Percentiles rank a stretch among this genome's conserved stretches.
These are phyloP conservation scores for Leishmania tarentolae DNA, from an alignment of 208 protist species.

Conservation along the genomic window DNA sequence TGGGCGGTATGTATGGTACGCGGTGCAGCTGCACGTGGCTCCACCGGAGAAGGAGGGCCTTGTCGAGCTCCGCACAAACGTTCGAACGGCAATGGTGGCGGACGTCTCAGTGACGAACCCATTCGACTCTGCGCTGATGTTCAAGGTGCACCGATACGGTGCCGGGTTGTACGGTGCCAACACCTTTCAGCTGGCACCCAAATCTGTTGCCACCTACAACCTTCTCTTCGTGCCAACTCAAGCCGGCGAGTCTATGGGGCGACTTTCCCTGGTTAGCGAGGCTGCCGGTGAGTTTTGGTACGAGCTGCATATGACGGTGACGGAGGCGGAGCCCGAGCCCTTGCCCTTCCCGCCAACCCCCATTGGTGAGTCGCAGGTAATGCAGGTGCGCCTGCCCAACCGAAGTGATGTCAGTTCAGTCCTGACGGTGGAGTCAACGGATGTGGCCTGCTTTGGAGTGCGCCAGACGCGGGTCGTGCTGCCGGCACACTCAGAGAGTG, in stretches of 20 bases:
- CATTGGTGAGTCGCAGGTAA: conserved; percentile 62
- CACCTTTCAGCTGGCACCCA: conserved; percentile 55
- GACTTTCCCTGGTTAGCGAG: conserved; percentile 88
- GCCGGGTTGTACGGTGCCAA: conserved; percentile 81
- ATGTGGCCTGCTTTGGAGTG: conserved; percentile 66
- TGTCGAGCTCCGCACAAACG: conserved; percentile 76
- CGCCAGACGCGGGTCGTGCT: conserved; percentile 44
- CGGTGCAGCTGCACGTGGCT: conserved; percentile 75
- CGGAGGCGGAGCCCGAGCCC: conserved; percentile 67
- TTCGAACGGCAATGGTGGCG: conserved; percentile 83
- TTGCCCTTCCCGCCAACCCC: conserved; percentile 68
- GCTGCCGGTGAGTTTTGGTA: conserved; percentile 95
- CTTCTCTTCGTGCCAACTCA: conserved; percentile 87
- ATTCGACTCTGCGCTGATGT: conserved; percentile 62
- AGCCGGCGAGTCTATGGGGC: conserved; percentile 67
- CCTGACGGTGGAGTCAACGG: conserved; percentile 67
- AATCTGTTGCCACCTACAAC: conserved; percentile 59
- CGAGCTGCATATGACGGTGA: conserved; percentile 79
- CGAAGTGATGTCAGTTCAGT: conserved; percentile 47
- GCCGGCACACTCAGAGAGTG: conserved; percentile 50
- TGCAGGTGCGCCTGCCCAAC: conserved; percentile 81
- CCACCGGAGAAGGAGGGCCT: conserved; percentile 88
- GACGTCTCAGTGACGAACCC: conserved; percentile 91
- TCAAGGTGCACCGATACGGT: conserved; percentile 79
- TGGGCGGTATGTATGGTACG: conserved; percentile 92